These are phyloP conservation scores for Apostasia ramifera DNA, from an alignment of 106 monocot genomes.

Conservation along the genomic window DNA sequence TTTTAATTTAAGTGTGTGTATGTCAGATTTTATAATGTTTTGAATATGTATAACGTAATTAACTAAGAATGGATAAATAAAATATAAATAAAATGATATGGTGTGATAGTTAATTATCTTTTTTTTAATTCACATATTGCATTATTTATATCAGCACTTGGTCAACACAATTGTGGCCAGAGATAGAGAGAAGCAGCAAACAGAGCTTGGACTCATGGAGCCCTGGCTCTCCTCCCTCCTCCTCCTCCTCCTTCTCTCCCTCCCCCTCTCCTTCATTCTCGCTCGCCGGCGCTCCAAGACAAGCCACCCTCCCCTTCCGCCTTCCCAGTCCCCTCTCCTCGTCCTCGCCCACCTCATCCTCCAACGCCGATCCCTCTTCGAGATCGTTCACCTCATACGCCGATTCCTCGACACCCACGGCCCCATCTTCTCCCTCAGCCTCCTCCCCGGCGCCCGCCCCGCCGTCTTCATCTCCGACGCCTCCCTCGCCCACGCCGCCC, in stretches of 20 bases:
- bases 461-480: slow-evolving; percentile 21
- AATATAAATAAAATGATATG: too few species aligned
- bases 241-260: background rate
- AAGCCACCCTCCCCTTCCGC: slow-evolving; percentile 12
- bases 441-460: slow-evolving; percentile 8
- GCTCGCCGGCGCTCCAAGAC: background rate
- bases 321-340: slow-evolving; percentile 14
- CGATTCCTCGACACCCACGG: slow-evolving; percentile 4
- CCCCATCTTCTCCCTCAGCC: slow-evolving; percentile 22
- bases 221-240: background rate
- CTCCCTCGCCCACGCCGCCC: slow-evolving; percentile 15
- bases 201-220: background rate
- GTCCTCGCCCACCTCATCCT: slow-evolving; percentile 22
- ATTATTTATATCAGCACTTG: too few species aligned
- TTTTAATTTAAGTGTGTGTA: too few species aligned
- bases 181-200: too few species aligned
- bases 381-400: slow-evolving; percentile 3
- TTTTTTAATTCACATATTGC: too few species aligned
- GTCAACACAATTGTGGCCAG: too few species aligned
- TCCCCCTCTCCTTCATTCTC: background rate
- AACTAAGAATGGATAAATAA: too few species aligned
- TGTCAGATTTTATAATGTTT: too few species aligned
- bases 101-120: too few species aligned
- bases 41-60: too few species aligned
- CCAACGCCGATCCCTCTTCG: slow-evolving; percentile 2